A percentile compares a stretch with the other conserved stretches of the same genome.
These are phyloP conservation scores for Mortierella sp. DNA, from an alignment of 371 early-diverging fungal species.

Conservation along the genomic window DNA sequence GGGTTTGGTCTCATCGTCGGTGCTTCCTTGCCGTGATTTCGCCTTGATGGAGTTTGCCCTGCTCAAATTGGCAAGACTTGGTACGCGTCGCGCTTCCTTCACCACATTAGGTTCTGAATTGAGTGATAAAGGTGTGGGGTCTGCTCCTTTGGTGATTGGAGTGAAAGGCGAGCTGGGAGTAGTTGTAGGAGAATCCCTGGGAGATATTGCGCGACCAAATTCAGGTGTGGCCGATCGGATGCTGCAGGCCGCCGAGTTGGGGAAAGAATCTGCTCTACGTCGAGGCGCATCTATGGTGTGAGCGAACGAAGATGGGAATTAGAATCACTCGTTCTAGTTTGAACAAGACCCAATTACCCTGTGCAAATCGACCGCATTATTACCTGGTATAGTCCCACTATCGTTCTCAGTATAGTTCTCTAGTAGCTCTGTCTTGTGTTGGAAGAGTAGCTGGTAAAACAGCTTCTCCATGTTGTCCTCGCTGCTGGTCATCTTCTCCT, in stretches of 20 bases:
- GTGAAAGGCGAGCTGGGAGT: slow-evolving; percentile 37
- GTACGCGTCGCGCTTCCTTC: slow-evolving; percentile 10
- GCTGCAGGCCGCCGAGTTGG: slow-evolving; percentile 34
- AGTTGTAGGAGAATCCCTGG: slow-evolving; percentile 24
- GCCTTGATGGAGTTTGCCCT: background rate
- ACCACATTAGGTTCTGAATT: slow-evolving; percentile 11
- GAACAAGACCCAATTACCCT: no score
- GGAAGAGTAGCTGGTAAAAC: slow-evolving; percentile 68
- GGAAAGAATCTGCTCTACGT: slow-evolving; percentile 55
- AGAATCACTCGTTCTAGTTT: no score
- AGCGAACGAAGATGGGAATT: no score
- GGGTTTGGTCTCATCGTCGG: background rate
- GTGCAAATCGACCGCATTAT: background rate
- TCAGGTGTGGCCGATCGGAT: slow-evolving; percentile 45
- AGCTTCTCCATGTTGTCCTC: slow-evolving; percentile 65
- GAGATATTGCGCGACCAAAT: slow-evolving; percentile 25
- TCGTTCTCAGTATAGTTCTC: slow-evolving; percentile 55
- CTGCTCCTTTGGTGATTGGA: slow-evolving; percentile 15
- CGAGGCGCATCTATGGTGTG: slow-evolving; percentile 37
- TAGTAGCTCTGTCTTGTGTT: slow-evolving; percentile 62
- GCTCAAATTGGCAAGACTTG: slow-evolving; percentile 9
- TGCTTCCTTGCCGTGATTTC: slow-evolving; percentile 10
- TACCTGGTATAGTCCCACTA: slow-evolving; percentile 34
- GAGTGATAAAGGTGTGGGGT: slow-evolving; percentile 22
- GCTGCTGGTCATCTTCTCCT: slow-evolving; percentile 44